Conservation (phyloP, 495 filamentous ascomycete genomes). For the Tuber aestivum region DNA sequence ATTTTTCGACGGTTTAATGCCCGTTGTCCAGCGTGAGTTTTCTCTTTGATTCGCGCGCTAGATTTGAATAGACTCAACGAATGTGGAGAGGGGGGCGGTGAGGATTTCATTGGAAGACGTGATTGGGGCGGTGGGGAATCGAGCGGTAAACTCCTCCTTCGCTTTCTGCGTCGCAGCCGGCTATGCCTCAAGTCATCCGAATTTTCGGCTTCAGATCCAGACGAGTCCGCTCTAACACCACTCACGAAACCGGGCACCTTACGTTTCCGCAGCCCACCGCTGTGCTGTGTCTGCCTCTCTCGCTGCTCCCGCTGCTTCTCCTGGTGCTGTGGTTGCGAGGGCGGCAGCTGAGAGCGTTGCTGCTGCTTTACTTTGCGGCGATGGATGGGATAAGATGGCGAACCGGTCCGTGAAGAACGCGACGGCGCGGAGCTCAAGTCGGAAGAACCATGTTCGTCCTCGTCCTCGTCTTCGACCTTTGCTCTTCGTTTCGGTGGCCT, state of each 20-base stretch:
- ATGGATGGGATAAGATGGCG: constrained; percentile 27
- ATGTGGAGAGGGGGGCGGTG: constrained; percentile 34
- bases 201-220: constrained; percentile 38
- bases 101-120: constrained; percentile 34
- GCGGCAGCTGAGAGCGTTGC: not conserved
- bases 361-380: constrained; percentile 20
- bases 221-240: constrained; percentile 15
- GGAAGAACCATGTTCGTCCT: constrained; percentile 37
- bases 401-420: constrained; percentile 31
- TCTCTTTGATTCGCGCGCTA: constrained; percentile 26
- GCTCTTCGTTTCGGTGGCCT: constrained; percentile 19
- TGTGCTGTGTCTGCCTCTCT: constrained; percentile 22
- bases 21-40: constrained; percentile 20
- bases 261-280: constrained; percentile 19
- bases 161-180: constrained; percentile 25
- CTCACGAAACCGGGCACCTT: constrained; percentile 11
- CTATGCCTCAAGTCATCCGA: constrained; percentile 23
- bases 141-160: constrained; percentile 32
- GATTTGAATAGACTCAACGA: constrained; percentile 30
- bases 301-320: not conserved
- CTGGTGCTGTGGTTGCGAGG: not conserved
- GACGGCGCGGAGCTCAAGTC: constrained; percentile 40
- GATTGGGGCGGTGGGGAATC: constrained; percentile 17
- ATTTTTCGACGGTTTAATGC: constrained; percentile 32
- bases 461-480: constrained; percentile 23